Conservation (phyloP, 768 basidiomycete genomes). For the Suillus sp. region DNA sequence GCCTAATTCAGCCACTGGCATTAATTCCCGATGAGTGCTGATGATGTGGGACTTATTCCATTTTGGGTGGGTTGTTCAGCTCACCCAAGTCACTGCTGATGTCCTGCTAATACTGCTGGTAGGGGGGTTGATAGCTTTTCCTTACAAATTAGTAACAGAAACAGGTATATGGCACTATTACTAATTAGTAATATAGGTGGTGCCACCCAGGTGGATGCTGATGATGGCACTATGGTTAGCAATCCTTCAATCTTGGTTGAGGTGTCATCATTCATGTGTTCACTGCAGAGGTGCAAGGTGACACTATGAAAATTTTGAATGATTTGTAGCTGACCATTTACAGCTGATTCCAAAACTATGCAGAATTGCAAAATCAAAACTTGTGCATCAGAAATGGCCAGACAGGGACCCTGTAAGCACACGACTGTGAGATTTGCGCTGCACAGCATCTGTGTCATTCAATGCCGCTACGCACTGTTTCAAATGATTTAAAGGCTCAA, state of each 20-base stretch:
- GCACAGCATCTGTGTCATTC: too few relatives aligned
- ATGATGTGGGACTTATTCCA: background rate
- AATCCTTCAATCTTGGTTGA: slow-evolving; percentile 33
- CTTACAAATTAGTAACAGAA: too few relatives aligned
- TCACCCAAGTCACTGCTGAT: background rate
- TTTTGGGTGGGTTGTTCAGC: background rate
- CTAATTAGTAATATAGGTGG: too few relatives aligned
- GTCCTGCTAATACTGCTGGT: background rate
- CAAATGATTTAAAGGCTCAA: slow-evolving; percentile 19
- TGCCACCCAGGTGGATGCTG: too few relatives aligned
- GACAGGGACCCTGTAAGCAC: too few relatives aligned
- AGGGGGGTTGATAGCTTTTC: background rate
- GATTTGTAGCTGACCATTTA: background rate
- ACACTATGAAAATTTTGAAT: too few relatives aligned
- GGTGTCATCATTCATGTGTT: slow-evolving; percentile 34
- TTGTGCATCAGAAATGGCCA: too few relatives aligned
- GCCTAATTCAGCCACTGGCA: background rate
- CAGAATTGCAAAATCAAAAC: too few relatives aligned
- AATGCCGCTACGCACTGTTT: slow-evolving; percentile 9
- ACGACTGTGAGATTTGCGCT: too few relatives aligned
- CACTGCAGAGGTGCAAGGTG: slow-evolving; percentile 30
- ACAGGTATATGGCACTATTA: too few relatives aligned
- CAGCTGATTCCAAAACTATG: too few relatives aligned
- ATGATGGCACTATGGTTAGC: slow-evolving; percentile 24
- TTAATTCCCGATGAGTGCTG: background rate